Conservation (phyloP, 192 early-diverging fungal species). For the Chytriomyces sp. region DNA sequence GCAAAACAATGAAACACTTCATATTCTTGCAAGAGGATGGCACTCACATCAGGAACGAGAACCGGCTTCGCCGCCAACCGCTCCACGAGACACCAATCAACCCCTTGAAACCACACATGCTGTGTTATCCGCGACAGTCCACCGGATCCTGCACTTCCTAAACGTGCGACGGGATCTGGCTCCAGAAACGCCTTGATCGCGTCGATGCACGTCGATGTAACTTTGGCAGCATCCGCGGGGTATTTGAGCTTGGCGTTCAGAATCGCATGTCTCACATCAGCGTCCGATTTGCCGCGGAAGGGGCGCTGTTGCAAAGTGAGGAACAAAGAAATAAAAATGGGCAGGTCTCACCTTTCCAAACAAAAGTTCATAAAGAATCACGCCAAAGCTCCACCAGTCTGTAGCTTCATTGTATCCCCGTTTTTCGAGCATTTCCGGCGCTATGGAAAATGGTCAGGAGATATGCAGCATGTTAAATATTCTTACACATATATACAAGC, state of each 20-base stretch:
- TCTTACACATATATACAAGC: constrained; percentile 84
- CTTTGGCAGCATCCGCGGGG: constrained; percentile 36
- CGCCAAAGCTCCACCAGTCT: constrained; percentile 84
- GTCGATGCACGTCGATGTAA: constrained; percentile 21
- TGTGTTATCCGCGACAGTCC: constrained; percentile 68
- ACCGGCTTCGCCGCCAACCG: constrained; percentile 71
- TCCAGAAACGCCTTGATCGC: constrained; percentile 57
- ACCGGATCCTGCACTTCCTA: constrained; percentile 71
- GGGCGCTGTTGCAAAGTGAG: constrained; percentile 51
- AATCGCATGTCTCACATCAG: constrained; percentile 66
- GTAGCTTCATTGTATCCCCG: constrained; percentile 54
- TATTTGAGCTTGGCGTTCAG: constrained; percentile 65
- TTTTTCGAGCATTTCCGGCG: constrained; percentile 50
- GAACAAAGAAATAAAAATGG: background rate
- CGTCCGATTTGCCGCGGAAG: constrained; percentile 74
- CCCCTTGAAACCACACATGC: constrained; percentile 78
- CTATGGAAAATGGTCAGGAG: too few relatives aligned
- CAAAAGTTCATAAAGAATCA: constrained; percentile 74
- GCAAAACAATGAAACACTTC: constrained; percentile 5
- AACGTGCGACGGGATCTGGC: constrained; percentile 69
- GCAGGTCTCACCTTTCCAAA: constrained; percentile 68
- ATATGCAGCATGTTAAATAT: background rate
- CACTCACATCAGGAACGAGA: constrained; percentile 82
- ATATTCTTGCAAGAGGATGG: background rate
- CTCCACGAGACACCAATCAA: constrained; percentile 77